Evolutionary conservation across 306 rosid species (phyloP).

Genomic region (Echinosophora koreensis): DNA sequence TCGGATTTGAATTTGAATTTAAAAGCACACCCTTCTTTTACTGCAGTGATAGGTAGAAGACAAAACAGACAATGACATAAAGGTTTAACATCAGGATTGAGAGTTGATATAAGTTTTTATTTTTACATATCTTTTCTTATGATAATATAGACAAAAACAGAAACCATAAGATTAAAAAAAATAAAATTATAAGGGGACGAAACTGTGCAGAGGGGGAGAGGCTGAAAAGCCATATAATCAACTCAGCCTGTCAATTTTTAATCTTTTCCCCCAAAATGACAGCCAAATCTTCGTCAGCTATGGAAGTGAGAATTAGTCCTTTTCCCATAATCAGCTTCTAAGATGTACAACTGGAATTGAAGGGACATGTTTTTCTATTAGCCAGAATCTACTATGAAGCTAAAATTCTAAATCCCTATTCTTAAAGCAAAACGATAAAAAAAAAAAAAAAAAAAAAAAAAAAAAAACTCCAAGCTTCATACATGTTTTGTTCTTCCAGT

Average conservation of each 20-base stretch:
- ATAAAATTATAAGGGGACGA: not conserved
- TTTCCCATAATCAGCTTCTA: constrained; percentile 8
- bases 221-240: constrained; percentile 21
- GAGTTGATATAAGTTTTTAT: constrained; percentile 23
- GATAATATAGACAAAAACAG: constrained; percentile 5
- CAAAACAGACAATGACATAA: constrained; percentile 16
- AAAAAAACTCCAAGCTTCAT: not conserved
- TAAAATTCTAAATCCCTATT: constrained; percentile 16
- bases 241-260: not conserved
- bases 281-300: constrained; percentile 20
- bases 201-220: not conserved
- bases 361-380: not conserved
- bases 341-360: not conserved
- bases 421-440: constrained; percentile 15
- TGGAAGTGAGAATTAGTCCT: not conserved
- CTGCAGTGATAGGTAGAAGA: constrained; percentile 10
- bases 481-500: constrained; percentile 1
- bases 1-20: constrained; percentile 20
- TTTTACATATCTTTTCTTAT: not conserved
- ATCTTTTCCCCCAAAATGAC: constrained; percentile 5
- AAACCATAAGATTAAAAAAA: not conserved
- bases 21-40: constrained; percentile 21
- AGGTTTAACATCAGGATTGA: constrained; percentile 14
- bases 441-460: not conserved
- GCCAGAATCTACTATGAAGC: not conserved